These are phyloP conservation scores for Mucor plumbeus DNA, from an alignment of 371 early-diverging fungal species.

Conservation along the genomic window DNA sequence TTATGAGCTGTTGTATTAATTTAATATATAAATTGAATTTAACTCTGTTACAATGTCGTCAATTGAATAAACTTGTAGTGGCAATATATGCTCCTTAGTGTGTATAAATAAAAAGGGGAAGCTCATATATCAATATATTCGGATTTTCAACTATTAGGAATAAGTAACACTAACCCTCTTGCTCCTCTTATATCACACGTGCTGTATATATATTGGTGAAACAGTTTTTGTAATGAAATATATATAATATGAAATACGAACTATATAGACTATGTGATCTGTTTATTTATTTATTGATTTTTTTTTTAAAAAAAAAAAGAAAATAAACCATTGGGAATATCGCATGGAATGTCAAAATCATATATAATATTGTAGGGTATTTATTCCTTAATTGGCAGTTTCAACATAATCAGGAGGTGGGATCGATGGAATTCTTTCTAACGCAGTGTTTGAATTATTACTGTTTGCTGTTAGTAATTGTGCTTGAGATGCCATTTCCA, in stretches of 20 bases:
- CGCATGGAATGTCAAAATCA: neutral
- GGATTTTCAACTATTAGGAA: neutral
- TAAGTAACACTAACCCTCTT: conserved; percentile 5
- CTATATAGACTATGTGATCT: neutral
- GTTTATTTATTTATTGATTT: too few relatives aligned
- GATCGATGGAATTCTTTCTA: conserved; percentile 46
- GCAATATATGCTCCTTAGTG: neutral
- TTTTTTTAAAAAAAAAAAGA: too few relatives aligned
- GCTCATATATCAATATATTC: neutral
- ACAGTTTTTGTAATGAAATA: neutral
- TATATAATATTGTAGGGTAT: neutral
- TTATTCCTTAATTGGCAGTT: conserved; percentile 4
- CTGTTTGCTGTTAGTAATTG: conserved; percentile 28
- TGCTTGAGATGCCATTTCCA: conserved; percentile 48
- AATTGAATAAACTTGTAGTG: neutral
- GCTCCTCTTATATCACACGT: conserved; percentile 3
- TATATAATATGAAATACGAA: neutral
- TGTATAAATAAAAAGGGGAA: neutral
- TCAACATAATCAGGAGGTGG: conserved; percentile 53
- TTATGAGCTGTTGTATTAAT: conserved; percentile 2
- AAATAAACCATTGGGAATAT: conserved; percentile 5
- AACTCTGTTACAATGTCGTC: neutral
- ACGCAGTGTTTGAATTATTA: neutral
- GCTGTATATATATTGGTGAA: conserved; percentile 7
- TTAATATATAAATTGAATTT: conserved; percentile 9